Conservation (phyloP, 371 early-diverging fungal species). For the Saksenaea vasiformis region DNA sequence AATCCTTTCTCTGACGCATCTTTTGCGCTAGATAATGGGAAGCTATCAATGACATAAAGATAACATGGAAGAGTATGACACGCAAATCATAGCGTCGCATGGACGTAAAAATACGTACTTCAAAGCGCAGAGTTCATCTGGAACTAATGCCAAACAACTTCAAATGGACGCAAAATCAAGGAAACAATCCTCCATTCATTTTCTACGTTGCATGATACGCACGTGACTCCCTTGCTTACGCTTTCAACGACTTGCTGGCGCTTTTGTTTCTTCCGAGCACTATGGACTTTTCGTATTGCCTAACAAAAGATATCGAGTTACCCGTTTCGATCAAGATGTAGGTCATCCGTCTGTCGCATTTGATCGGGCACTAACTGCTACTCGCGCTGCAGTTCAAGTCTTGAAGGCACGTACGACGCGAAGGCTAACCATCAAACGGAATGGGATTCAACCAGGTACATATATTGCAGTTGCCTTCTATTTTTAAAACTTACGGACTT, state of each 20-base stretch:
- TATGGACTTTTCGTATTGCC: slow-evolving; percentile 65
- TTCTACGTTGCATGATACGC: no score
- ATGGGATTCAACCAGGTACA: neutral
- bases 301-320: slow-evolving; percentile 59
- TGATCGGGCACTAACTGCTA: neutral
- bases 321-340: slow-evolving; percentile 63
- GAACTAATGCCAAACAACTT: no score
- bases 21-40: no score
- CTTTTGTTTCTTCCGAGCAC: neutral
- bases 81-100: no score
- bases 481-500: neutral
- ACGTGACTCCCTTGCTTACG: no score
- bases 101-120: no score
- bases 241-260: neutral
- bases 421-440: neutral
- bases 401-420: slow-evolving; percentile 30
- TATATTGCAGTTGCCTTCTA: neutral
- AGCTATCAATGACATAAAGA: no score
- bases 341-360: slow-evolving; percentile 5
- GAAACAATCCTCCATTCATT: no score
- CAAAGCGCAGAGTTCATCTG: no score
- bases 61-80: no score
- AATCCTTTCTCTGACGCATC: no score
- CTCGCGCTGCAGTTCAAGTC: slow-evolving; percentile 23
- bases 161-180: no score